Evolutionary conservation across 495 filamentous ascomycete species (phyloP).

Genomic region (Penicillium atrosanguineum): DNA sequence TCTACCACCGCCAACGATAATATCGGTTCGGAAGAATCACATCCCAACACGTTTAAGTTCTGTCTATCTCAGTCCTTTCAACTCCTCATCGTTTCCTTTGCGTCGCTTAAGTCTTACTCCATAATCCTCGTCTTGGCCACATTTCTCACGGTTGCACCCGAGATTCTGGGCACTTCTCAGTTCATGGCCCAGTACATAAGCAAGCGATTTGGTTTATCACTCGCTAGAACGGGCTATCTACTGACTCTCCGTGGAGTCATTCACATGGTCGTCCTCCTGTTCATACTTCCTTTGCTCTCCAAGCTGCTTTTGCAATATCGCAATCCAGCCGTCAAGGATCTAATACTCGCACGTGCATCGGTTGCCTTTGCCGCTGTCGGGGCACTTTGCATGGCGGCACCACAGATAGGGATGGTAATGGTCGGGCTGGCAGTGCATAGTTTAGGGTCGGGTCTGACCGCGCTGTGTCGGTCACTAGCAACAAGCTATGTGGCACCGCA

Average conservation of each 20-base stretch:
- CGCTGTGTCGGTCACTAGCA: not conserved
- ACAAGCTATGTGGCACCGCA: not conserved
- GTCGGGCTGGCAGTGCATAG: not conserved
- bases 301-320: too few relatives aligned
- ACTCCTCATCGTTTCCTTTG: too few relatives aligned
- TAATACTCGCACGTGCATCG: slow-evolving; percentile 1
- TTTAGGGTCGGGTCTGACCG: not conserved
- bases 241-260: slow-evolving; percentile 5
- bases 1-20: too few relatives aligned
- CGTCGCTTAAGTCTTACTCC: not conserved
- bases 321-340: not conserved
- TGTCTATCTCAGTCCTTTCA: too few relatives aligned
- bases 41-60: too few relatives aligned
- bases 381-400: not conserved
- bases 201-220: slow-evolving; percentile 8
- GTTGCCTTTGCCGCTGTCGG: slow-evolving; percentile 3
- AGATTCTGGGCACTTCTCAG: slow-evolving; percentile 5
- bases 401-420: not conserved
- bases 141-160: slow-evolving; percentile 3
- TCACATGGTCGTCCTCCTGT: not conserved
- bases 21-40: too few relatives aligned
- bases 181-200: slow-evolving; percentile 6
- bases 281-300: slow-evolving; percentile 6
- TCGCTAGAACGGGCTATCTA: slow-evolving; percentile 8
- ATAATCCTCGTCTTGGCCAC: slow-evolving; percentile 4